Evolutionary conservation across 2,329 filamentous ascomycete genomes (phyloP).

Genomic region (Xylariales sp.): DNA sequence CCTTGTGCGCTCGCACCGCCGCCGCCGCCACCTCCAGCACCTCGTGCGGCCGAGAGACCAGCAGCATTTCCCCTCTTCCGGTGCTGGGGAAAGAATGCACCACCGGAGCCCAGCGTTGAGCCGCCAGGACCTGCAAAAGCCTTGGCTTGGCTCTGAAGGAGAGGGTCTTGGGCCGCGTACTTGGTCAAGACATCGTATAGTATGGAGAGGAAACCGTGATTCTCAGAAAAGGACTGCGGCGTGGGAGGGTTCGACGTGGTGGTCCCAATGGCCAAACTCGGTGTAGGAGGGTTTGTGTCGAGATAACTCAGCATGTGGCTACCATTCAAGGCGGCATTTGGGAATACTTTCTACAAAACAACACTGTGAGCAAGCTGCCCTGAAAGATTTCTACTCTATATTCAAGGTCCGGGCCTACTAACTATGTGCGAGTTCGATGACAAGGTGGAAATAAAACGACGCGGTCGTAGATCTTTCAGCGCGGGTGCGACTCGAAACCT

Average conservation of each 20-base stretch:
- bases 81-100: slow-evolving; percentile 43
- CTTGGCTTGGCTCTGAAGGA: slow-evolving; percentile 50
- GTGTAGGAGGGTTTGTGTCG: slow-evolving; percentile 49
- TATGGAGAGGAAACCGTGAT: slow-evolving; percentile 54
- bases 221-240: slow-evolving; percentile 55
- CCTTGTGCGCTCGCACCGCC: slow-evolving; percentile 57
- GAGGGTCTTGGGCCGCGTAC: slow-evolving; percentile 53
- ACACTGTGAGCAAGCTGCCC: slow-evolving; percentile 9
- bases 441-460: slow-evolving; percentile 40
- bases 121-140: slow-evolving; percentile 57
- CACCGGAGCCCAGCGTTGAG: slow-evolving; percentile 46
- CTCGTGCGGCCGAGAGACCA: slow-evolving; percentile 31
- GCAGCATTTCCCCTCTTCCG: slow-evolving; percentile 22
- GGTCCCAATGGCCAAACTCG: slow-evolving; percentile 53
- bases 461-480: slow-evolving; percentile 13
- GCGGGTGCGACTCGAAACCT: slow-evolving; percentile 19
- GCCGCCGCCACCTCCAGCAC: slow-evolving; percentile 40
- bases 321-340: slow-evolving; percentile 37
- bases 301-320: slow-evolving; percentile 57
- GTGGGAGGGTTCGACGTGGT: slow-evolving; percentile 57
- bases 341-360: slow-evolving; percentile 51
- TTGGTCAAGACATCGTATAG: slow-evolving; percentile 52
- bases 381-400: too few relatives aligned
- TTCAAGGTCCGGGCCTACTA: slow-evolving; percentile 28
- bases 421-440: slow-evolving; percentile 51